phyloP scores from a whole-genome alignment of 163 green algal genomes.

The Chlamydomonas reinhardtii region DNA sequence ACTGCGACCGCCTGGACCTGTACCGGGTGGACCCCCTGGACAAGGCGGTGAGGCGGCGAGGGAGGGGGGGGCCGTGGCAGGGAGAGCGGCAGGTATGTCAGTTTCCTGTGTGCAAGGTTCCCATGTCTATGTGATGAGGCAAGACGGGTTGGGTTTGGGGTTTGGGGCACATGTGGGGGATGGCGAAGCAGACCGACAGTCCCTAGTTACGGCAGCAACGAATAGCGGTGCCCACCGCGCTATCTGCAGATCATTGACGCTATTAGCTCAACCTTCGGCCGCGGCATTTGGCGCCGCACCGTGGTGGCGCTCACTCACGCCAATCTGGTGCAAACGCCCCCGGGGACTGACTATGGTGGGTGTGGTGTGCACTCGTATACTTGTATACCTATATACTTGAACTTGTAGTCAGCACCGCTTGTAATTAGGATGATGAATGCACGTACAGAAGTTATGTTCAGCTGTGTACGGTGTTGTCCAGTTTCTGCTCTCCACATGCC shows the following conservation, averaged over 20 bases:
- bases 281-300: slow-evolving; percentile 67
- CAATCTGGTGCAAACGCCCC: slow-evolving; percentile 64
- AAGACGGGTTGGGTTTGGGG: background rate
- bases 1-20: slow-evolving; percentile 75
- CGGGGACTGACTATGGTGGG: slow-evolving; percentile 62
- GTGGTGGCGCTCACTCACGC: slow-evolving; percentile 73
- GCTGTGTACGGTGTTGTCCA: too few species aligned
- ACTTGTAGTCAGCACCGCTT: too few species aligned
- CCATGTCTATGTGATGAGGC: too few species aligned
- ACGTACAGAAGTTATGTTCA: too few species aligned
- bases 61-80: slow-evolving; percentile 1
- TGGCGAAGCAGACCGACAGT: too few species aligned
- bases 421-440: too few species aligned
- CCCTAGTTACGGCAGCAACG: background rate
- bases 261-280: slow-evolving; percentile 66
- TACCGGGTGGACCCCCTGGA: slow-evolving; percentile 75
- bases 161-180: too few species aligned
- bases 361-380: too few species aligned
- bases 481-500: too few species aligned
- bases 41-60: slow-evolving; percentile 56
- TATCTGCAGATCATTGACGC: slow-evolving; percentile 65
- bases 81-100: too few species aligned
- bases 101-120: too few species aligned
- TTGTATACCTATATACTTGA: too few species aligned
- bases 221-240: background rate